Evolutionary conservation across 2,329 filamentous ascomycete genomes (phyloP).

Genomic region (Blumeriella jaapii): DNA sequence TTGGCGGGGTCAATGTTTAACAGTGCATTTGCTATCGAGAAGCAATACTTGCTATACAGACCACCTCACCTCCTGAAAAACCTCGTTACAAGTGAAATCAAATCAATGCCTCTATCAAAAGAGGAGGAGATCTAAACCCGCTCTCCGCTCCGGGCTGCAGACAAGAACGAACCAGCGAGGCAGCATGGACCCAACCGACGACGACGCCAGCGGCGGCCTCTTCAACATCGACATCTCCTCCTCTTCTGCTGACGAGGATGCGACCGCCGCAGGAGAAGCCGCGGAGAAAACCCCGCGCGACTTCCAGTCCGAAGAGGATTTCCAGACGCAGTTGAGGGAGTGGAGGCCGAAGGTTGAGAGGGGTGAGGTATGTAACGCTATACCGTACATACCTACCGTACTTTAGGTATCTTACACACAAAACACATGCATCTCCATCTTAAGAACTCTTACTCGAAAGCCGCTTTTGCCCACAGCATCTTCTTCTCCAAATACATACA

Average conservation of each 20-base stretch:
- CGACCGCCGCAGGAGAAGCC: slow-evolving; percentile 5
- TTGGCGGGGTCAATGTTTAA: background rate
- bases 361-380: slow-evolving; percentile 24
- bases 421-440: too few relatives aligned
- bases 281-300: slow-evolving; percentile 22
- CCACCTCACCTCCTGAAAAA: too few relatives aligned
- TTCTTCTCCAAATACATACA: too few relatives aligned
- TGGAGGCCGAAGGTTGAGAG: slow-evolving; percentile 24
- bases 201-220: slow-evolving; percentile 30
- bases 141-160: too few relatives aligned
- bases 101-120: too few relatives aligned
- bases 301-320: slow-evolving; percentile 25
- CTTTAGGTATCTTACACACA: too few relatives aligned
- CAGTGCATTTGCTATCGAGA: too few relatives aligned
- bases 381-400: too few relatives aligned
- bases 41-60: too few relatives aligned
- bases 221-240: slow-evolving; percentile 34
- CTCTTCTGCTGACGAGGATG: slow-evolving; percentile 29
- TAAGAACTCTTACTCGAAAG: background rate
- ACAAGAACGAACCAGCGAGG: background rate
- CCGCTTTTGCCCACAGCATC: background rate
- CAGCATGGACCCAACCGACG: slow-evolving; percentile 14
- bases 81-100: too few relatives aligned
- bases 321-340: slow-evolving; percentile 15
- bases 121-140: too few relatives aligned